Conservation (phyloP, 257 asterid genomes). For the Anisodus acutangulus region DNA sequence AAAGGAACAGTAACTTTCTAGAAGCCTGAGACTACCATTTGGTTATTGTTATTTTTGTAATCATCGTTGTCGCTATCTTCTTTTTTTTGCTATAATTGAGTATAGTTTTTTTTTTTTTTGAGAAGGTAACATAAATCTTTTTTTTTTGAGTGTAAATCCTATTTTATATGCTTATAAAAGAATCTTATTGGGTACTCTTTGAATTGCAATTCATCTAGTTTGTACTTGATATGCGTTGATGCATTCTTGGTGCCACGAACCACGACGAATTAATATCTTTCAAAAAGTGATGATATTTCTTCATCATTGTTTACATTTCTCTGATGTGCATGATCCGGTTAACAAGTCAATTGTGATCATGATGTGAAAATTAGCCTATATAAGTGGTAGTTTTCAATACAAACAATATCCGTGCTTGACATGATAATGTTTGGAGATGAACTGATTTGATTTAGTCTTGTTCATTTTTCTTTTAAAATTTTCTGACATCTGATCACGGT, state of each 20-base stretch:
- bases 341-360: background rate
- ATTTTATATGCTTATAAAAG: background rate
- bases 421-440: background rate
- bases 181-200: background rate
- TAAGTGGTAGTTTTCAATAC: constrained; percentile 12
- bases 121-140: too few relatives aligned
- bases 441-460: background rate
- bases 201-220: background rate
- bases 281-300: constrained; percentile 1
- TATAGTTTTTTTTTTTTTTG: background rate
- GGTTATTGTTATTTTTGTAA: background rate
- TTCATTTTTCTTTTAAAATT: background rate
- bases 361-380: background rate
- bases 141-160: background rate
- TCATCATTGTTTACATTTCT: constrained; percentile 4
- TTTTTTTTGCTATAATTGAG: background rate
- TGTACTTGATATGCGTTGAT: constrained; percentile 1
- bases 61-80: background rate
- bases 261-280: background rate
- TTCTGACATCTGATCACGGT: constrained; percentile 30
- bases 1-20: constrained; percentile 10
- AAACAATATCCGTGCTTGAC: background rate
- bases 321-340: constrained; percentile 15
- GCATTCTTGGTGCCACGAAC: background rate
- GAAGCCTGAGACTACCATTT: background rate